phyloP scores from a whole-genome alignment of 2,329 filamentous ascomycete genomes.

The Ophioceras dolichostomum region DNA sequence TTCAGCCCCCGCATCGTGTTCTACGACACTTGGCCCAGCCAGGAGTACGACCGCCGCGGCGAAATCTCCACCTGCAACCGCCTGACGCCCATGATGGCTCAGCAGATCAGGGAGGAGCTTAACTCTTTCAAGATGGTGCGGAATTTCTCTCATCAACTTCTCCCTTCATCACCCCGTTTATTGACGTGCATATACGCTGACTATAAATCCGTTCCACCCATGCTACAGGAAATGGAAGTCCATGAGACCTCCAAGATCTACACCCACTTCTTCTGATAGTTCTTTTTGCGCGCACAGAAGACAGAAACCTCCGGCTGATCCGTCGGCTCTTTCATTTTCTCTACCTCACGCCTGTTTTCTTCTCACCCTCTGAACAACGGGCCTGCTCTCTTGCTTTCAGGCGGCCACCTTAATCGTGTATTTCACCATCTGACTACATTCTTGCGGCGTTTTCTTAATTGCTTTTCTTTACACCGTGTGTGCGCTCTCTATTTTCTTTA shows the following conservation, averaged over 20 bases:
- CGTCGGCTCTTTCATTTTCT: too few relatives aligned
- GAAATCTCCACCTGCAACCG: constrained; percentile 98
- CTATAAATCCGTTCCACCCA: too few relatives aligned
- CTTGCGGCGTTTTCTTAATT: constrained; percentile 34
- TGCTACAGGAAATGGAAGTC: constrained; percentile 92
- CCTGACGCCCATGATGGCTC: constrained; percentile 88
- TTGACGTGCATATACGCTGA: constrained; percentile 10
- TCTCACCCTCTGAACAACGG: too few relatives aligned
- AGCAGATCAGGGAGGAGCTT: constrained; percentile 98
- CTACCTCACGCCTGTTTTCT: constrained; percentile 17
- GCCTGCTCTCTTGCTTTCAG: too few relatives aligned
- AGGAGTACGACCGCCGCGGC: constrained; percentile 90
- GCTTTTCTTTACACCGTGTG: too few relatives aligned
- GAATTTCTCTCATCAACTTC: constrained; percentile 5
- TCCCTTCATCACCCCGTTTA: neutral
- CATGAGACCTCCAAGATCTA: constrained; percentile 98
- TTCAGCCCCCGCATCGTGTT: constrained; percentile 94
- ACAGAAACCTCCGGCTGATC: too few relatives aligned
- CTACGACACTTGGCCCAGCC: constrained; percentile 90
- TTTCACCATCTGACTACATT: constrained; percentile 26
- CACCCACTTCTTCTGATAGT: constrained; percentile 97
- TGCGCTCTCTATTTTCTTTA: too few relatives aligned
- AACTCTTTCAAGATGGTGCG: constrained; percentile 99
- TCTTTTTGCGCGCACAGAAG: too few relatives aligned
- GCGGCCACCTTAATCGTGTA: constrained; percentile 36